Evolutionary conservation across 2,329 filamentous ascomycete species (phyloP).

Genomic region (Intubia oerlemansii): DNA sequence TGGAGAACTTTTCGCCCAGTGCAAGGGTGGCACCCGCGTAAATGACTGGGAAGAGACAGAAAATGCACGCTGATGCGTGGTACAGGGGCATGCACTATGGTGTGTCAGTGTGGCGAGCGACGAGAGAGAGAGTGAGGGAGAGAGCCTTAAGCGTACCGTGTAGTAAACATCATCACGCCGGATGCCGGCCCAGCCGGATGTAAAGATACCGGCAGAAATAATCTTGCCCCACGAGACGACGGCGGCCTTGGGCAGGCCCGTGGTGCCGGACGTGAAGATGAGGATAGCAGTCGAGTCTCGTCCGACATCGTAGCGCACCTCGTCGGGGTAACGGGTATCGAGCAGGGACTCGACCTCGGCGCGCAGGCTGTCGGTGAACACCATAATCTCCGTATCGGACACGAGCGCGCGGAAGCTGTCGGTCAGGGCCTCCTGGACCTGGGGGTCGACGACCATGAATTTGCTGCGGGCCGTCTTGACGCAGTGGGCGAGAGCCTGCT

Average conservation of each 20-base stretch:
- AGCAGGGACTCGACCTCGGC: conserved; percentile 27
- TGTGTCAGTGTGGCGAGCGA: no score
- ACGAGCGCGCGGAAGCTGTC: conserved; percentile 31
- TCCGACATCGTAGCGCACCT: conserved; percentile 26
- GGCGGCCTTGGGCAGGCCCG: conserved; percentile 62
- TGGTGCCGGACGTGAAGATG: conserved; percentile 75
- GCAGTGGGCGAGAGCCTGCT: conserved; percentile 52
- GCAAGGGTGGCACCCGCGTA: conserved; percentile 42
- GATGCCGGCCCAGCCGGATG: conserved; percentile 33
- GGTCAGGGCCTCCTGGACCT: conserved; percentile 30
- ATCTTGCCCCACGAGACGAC: conserved; percentile 54
- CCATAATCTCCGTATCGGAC: conserved; percentile 31
- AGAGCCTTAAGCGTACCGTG: conserved; percentile 43
- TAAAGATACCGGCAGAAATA: conserved; percentile 28
- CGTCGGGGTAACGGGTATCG: conserved; percentile 35
- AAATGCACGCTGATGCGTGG: conserved; percentile 54
- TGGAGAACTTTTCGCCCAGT: conserved; percentile 59
- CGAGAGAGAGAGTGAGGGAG: no score
- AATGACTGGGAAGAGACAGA: conserved; percentile 44
- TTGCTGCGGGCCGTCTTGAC: conserved; percentile 44
- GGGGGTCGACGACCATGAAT: conserved; percentile 47
- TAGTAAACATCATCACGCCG: conserved; percentile 47
- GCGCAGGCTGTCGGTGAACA: conserved; percentile 38
- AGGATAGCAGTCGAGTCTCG: conserved; percentile 42
- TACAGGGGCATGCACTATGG: conserved; percentile 72